A percentile compares a stretch with the other conserved stretches of the same genome.
Evolutionary conservation across 2,329 filamentous ascomycete species (phyloP).

Genomic region (Penicillium sp.): DNA sequence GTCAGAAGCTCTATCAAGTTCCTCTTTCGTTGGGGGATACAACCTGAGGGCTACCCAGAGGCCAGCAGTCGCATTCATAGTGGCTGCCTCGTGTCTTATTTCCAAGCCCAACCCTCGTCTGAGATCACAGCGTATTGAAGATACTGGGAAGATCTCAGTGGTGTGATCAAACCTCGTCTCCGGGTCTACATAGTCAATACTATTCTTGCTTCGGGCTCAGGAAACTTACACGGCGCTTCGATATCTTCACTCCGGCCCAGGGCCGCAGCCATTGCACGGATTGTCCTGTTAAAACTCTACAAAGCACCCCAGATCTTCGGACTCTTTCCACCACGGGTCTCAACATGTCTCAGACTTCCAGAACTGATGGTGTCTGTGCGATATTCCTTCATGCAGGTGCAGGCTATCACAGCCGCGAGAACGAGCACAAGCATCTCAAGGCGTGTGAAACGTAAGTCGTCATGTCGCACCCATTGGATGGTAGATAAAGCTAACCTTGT

Average conservation of each 20-base stretch:
- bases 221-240: background rate
- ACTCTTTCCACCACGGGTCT: background rate
- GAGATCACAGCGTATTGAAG: background rate
- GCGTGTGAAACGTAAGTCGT: conserved; percentile 79
- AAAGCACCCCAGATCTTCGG: too few relatives aligned
- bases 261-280: background rate
- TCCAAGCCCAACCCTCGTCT: background rate
- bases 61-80: background rate
- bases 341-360: conserved; percentile 35
- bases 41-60: too few relatives aligned
- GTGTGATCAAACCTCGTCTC: background rate
- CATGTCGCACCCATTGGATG: background rate
- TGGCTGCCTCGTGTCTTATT: background rate
- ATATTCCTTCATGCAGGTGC: conserved; percentile 96
- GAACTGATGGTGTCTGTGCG: conserved; percentile 57
- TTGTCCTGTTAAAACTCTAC: background rate
- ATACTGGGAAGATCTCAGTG: too few relatives aligned
- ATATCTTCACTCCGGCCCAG: background rate
- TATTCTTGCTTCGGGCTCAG: background rate
- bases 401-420: conserved; percentile 83
- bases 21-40: too few relatives aligned
- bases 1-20: background rate
- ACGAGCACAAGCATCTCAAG: conserved; percentile 77
- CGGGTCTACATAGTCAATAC: background rate
- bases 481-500: conserved; percentile 1